Evolutionary conservation across 768 basidiomycete species (phyloP), one percentile per base, ranked within the genome.

Genomic region (Xanthoconium purpureum): DNA sequence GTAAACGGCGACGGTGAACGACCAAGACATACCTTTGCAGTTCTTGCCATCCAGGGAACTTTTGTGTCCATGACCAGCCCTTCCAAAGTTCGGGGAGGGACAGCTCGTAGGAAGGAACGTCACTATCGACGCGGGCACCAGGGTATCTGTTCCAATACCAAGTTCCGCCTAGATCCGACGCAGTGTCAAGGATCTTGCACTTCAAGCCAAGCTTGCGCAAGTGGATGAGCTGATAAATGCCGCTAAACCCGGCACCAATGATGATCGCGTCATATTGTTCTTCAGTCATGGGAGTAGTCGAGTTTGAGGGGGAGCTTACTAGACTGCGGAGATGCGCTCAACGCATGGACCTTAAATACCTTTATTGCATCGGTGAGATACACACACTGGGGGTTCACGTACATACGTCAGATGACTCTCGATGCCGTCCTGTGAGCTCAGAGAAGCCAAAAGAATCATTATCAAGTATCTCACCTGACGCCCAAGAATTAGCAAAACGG

Each of bases 101-200:
- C 3, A 59, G 18, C 38, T 60, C 57, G 37, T 60, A 60, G 8
- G 20, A 10, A 15, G 59, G 59, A 20, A 60, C 14, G 20, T 54
- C 47, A 1, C 52, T 60, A 32, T 60, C 59, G 2, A 55, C 58
- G 12, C 58, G 58, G 1, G 52, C 58, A 18, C 59, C 58, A 15
- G 59, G 58, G 45, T 60, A 60, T 38, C 39, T 54, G 40, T 60
- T 60, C 59, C 59, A 60, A 17, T 60, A 18, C 59, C 59, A 60
- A 1, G 35, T 30, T 11, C 59, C 58, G 5, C 59, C 58, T 3
- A 60, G 24, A 13, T 50, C 58, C 6, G 58, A 60, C 14, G 43
- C 59, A 3, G 48, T 11, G 15, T 60, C 57, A 7, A 60, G 10
- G 10, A 55, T 1, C 8, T 36, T 60, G 52, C 59, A 55, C 5